Conservation (phyloP, 495 filamentous ascomycete genomes). For the Acidiella bohemica region DNA sequence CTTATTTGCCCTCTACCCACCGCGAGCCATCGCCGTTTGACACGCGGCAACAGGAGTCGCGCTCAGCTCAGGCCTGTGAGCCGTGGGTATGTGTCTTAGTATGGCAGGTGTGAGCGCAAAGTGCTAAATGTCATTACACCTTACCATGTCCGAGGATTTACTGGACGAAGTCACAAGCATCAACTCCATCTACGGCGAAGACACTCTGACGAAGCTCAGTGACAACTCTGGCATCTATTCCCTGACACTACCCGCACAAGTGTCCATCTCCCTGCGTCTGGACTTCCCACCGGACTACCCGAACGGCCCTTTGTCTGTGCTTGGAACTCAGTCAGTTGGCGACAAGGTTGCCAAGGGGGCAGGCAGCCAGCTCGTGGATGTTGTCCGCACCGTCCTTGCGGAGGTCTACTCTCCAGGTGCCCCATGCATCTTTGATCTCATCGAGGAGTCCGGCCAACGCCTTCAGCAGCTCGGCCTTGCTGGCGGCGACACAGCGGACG, state of each 20-base stretch:
- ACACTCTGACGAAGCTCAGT: slow-evolving; percentile 39
- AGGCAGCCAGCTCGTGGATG: slow-evolving; percentile 49
- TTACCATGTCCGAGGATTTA: slow-evolving; percentile 58
- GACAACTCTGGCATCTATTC: slow-evolving; percentile 23
- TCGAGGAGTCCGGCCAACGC: slow-evolving; percentile 47
- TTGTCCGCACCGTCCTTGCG: slow-evolving; percentile 51
- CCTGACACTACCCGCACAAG: slow-evolving; percentile 35
- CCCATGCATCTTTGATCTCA: slow-evolving; percentile 78
- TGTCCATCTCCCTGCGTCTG: slow-evolving; percentile 33
- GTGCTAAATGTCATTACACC: too few relatives aligned
- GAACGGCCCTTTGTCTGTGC: slow-evolving; percentile 48
- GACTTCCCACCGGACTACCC: slow-evolving; percentile 62
- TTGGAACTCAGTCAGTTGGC: slow-evolving; percentile 52
- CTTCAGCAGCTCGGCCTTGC: slow-evolving; percentile 31
- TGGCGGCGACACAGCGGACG: slow-evolving; percentile 10
- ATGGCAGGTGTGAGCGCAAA: too few relatives aligned
- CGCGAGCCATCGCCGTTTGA: too few relatives aligned
- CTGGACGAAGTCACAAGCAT: slow-evolving; percentile 76
- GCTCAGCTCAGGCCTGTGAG: too few relatives aligned
- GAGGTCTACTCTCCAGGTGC: slow-evolving; percentile 55
- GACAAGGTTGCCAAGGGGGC: slow-evolving; percentile 43
- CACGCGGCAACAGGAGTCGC: too few relatives aligned
- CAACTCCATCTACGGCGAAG: slow-evolving; percentile 78
- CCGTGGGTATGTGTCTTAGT: too few relatives aligned
- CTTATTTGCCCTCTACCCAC: too few relatives aligned